phyloP scores from a whole-genome alignment of 2,329 filamentous ascomycete species.

The Epichloe gansuensis region DNA sequence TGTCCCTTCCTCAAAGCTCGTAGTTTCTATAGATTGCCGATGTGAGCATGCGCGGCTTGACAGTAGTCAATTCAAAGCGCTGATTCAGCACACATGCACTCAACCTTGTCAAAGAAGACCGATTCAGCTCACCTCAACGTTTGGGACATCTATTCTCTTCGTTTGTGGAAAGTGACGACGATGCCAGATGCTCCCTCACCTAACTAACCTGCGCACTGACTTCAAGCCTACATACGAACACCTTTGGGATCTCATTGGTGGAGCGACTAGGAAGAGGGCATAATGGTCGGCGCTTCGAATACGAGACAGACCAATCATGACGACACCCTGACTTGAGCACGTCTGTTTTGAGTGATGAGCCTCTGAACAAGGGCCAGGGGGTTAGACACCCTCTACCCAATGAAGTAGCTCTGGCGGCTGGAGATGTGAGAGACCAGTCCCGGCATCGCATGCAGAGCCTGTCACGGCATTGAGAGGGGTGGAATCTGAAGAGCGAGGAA shows the following conservation, averaged over 20 bases:
- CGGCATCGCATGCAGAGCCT: slow-evolving; percentile 1
- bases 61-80: no score
- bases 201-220: no score
- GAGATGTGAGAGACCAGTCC: not conserved
- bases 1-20: no score
- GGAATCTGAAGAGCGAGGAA: not conserved
- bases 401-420: not conserved
- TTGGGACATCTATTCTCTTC: not conserved
- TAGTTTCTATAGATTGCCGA: no score
- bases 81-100: not conserved
- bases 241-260: slow-evolving; percentile 14
- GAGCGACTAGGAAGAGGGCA: slow-evolving; percentile 10
- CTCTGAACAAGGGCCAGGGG: not conserved
- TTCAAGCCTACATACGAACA: no score
- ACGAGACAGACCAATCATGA: slow-evolving; percentile 16
- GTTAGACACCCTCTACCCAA: not conserved
- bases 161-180: not conserved
- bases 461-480: not conserved
- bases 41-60: no score
- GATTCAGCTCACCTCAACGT: not conserved
- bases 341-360: slow-evolving; percentile 3
- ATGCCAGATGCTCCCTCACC: not conserved
- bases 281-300: slow-evolving; percentile 18
- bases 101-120: not conserved
- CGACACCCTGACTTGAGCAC: not conserved